A percentile compares a stretch with the other conserved stretches of the same genome.
phyloP scores from a whole-genome alignment of 345 rosid species.

The Eucalyptus marginata region DNA sequence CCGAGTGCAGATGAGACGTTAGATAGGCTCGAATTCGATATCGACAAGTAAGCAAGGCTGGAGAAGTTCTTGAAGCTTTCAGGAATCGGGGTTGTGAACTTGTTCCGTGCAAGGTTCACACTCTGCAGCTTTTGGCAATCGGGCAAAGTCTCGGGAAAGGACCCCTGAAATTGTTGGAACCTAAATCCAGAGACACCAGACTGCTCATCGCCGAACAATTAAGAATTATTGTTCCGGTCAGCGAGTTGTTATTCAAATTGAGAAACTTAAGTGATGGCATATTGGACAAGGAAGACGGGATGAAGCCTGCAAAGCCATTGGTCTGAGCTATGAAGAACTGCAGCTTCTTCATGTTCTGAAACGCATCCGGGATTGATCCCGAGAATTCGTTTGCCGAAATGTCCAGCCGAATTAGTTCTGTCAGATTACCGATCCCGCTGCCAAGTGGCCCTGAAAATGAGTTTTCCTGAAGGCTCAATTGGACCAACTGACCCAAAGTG shows the following conservation, averaged over 20 bases:
- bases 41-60: background rate
- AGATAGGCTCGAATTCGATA: background rate
- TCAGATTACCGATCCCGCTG: background rate
- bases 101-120: background rate
- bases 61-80: background rate
- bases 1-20: background rate
- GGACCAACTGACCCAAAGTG: background rate
- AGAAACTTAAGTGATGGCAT: background rate
- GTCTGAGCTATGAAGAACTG: background rate
- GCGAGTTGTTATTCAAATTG: background rate
- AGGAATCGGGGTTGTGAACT: background rate
- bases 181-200: background rate
- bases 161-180: background rate
- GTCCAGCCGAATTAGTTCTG: background rate
- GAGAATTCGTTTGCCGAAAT: background rate
- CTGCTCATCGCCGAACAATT: background rate
- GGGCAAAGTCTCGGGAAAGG: background rate
- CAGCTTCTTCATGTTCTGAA: background rate
- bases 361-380: background rate
- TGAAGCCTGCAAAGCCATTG: background rate
- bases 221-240: background rate
- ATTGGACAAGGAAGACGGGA: background rate
- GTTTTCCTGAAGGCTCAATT: background rate
- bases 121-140: background rate
- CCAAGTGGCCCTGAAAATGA: background rate